phyloP scores from a whole-genome alignment of 75 land plant genomes.

The Cupressus sempervirens region DNA sequence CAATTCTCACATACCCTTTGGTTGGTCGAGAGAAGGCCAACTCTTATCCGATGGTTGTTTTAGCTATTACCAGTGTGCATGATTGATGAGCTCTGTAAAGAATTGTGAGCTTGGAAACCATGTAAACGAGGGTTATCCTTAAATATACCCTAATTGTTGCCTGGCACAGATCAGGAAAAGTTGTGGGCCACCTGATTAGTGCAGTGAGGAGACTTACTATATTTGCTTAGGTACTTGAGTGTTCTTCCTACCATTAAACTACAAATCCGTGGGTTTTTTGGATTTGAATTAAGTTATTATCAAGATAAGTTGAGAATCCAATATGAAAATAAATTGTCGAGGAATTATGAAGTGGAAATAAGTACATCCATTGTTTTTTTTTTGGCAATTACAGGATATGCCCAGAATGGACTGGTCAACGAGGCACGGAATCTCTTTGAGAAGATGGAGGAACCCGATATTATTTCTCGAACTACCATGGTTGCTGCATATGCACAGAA shows the following conservation, averaged over 20 bases:
- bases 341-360: not conserved
- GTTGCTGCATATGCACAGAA: constrained; percentile 37
- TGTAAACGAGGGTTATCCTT: not conserved
- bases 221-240: not conserved
- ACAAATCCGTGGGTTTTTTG: not conserved
- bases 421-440: constrained; percentile 38
- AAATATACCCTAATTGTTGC: not conserved
- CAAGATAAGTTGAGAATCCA: not conserved
- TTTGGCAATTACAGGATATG: constrained; percentile 19
- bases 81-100: not conserved
- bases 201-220: not conserved
- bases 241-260: not conserved
- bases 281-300: not conserved
- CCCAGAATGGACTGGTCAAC: constrained; percentile 18
- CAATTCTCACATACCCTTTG: not conserved
- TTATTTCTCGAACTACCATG: constrained; percentile 55
- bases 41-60: not conserved
- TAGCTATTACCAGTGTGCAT: not conserved
- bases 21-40: not conserved
- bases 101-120: not conserved
- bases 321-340: not conserved
- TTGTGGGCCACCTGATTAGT: not conserved
- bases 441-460: constrained; percentile 22
- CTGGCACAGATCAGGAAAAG: not conserved
- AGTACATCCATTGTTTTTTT: no score